phyloP scores from a whole-genome alignment of 129 eudicot species.

The Artemisia tridentata region DNA sequence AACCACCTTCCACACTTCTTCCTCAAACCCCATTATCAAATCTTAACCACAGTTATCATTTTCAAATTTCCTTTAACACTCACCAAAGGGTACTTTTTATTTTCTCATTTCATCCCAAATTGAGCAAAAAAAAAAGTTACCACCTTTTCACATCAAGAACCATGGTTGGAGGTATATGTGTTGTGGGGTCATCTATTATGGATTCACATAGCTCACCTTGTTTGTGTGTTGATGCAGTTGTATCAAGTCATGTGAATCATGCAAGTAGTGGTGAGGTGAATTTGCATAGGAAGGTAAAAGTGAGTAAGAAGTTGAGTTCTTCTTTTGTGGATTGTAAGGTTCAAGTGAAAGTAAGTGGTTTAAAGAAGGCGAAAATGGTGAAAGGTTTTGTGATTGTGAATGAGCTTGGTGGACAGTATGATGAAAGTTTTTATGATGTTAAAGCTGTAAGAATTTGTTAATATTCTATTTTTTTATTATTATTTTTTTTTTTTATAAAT shows the following conservation, averaged over 20 bases:
- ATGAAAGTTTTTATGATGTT: conserved; percentile 74
- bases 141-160: background rate
- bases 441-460: conserved; percentile 47
- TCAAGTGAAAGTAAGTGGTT: conserved; percentile 38
- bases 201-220: conserved; percentile 62
- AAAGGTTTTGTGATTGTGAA: conserved; percentile 53
- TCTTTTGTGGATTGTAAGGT: conserved; percentile 51
- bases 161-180: conserved; percentile 63
- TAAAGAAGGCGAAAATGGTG: conserved; percentile 41
- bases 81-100: conserved; percentile 26
- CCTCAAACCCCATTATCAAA: conserved; percentile 13
- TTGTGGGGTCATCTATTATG: conserved; percentile 58
- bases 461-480: background rate
- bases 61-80: conserved; percentile 37
- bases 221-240: conserved; percentile 50
- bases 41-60: conserved; percentile 23
- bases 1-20: conserved; percentile 19
- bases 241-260: conserved; percentile 37
- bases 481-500: background rate
- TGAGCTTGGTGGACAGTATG: conserved; percentile 84
- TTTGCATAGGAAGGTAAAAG: conserved; percentile 17
- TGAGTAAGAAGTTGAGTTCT: conserved; percentile 37
- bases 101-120: background rate
- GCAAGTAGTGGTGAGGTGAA: conserved; percentile 36
- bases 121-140: background rate